Base-by-base conservation (phyloP, 495 filamentous ascomycete species). In the Aspergillus nanangensis region DNA sequence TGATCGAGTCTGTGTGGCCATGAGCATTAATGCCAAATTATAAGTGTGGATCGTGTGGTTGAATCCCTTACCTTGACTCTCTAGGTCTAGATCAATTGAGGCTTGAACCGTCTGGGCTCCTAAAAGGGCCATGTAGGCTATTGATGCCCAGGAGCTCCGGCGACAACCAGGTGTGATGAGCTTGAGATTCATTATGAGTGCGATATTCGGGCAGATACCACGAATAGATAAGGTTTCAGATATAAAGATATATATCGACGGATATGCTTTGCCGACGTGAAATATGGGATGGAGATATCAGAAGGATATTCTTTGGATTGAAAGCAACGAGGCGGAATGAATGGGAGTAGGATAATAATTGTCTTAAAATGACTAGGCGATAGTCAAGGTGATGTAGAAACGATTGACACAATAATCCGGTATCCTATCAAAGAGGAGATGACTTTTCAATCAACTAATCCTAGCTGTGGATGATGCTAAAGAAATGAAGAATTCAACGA, bases 1-100 rank as follows among this genome's bases (percentile, higher is more conserved):
- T 74, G 38, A 77, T 72, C 18, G 72, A 74, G 18, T 61, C 72
- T 76, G 23, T 29, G 10, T 1, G 37, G 15, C 25, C 2, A 19
- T 46, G 25, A 38, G 34, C 10, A 25, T 19, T 37, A 18, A 33
- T 27, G 14, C 8, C 14, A 7, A 1, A 19, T 14, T 15, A 32
- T 15, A 13, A 8, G 21, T 13, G 3, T 35, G 13, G 32, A 34
- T 24, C n/a, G n/a, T n/a, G n/a, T n/a, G n/a, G n/a, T n/a, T n/a
- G n/a, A n/a, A 14, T 24, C 9, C 32, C 48, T 37, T 35, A 55
- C 56, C 40, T 21, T 47, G 34, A 25, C 38, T 43, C 10, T 44
- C 32, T 33, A 59, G 13, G 35, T 59, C 40, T 3, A 59, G 46
- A 11, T 45, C 17, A 31, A 59, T 55, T 21, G 56, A 55, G 18